Evolutionary conservation across 2,329 filamentous ascomycete genomes (phyloP), one percentile per base, ranked within the genome.

Genomic region (Xylaria sp.): DNA sequence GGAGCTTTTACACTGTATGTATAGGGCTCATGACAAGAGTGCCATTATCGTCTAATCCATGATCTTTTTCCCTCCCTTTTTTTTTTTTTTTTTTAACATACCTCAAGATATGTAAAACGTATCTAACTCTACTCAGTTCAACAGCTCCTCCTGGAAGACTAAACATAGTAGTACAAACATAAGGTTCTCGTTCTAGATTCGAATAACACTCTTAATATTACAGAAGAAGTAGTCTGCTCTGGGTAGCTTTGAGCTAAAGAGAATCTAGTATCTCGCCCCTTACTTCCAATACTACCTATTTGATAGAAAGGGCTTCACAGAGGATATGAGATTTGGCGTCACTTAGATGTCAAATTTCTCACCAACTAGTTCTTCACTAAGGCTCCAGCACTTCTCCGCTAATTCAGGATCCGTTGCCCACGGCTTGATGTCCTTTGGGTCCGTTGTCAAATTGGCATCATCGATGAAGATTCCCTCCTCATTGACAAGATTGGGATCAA

Each of bases 401-500:
- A 77, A 69, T 54, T 77, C 75, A 6, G 74, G 55, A 67, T 79
- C 76, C 15, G 74, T 77, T 4, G 80, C 79, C 74, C 78, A 78
- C 2, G 76, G 68, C 71, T 55, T 77, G 57, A 72, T 63, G 63
- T 33, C 75, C 61, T 61, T 64, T 0, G 73, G 72, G 33, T 77
- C 76, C 2, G 73, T 76, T 2, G 67, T 71, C 29, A 76, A 38
- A 49, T 80, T 75, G 56, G 77, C 78, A 64, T 82, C 76, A 17
- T 73, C 71, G 38, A 83, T 61, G 53, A 76, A 81, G 7, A 77
- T 63, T 1, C 73, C 76, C 38, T 75, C 71, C 61, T 73, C 73
- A 51, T 72, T 73, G 20, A 72, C 71, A 47, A 84, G 70, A 4
- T 71, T 73, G 0, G 81, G 81, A 69, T 83, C 82, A 36, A 84